Evolutionary conservation across 2,329 filamentous ascomycete genomes (phyloP).

Genomic region (Aspergillus phoenicis): DNA sequence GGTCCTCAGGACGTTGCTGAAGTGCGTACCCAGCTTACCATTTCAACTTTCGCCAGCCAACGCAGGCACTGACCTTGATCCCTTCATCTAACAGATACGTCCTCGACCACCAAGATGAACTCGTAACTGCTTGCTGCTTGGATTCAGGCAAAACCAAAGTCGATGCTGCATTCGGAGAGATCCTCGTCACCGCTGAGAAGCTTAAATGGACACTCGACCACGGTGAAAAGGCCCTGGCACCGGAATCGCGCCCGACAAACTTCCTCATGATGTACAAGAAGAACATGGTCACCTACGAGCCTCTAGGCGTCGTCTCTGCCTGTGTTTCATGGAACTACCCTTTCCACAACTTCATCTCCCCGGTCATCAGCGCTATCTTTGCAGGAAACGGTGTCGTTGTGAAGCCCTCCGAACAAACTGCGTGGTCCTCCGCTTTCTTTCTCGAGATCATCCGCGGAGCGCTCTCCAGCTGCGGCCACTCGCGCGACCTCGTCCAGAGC

Average conservation of each 20-base stretch:
- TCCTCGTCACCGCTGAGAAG: slow-evolving; percentile 91
- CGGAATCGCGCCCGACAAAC: slow-evolving; percentile 78
- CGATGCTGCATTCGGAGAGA: slow-evolving; percentile 91
- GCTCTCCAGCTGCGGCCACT: slow-evolving; percentile 78
- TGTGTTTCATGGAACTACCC: slow-evolving; percentile 97
- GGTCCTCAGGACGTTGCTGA: slow-evolving; percentile 79
- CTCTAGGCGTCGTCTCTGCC: slow-evolving; percentile 87
- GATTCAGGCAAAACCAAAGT: slow-evolving; percentile 97
- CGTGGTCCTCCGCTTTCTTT: slow-evolving; percentile 88
- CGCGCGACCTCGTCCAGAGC: slow-evolving; percentile 78
- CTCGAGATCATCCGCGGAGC: slow-evolving; percentile 75
- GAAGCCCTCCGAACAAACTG: slow-evolving; percentile 93
- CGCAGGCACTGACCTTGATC: neutral
- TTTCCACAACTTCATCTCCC: slow-evolving; percentile 92
- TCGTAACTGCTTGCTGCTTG: slow-evolving; percentile 81
- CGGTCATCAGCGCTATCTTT: slow-evolving; percentile 87
- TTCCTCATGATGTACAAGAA: slow-evolving; percentile 94
- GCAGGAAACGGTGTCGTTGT: slow-evolving; percentile 88
- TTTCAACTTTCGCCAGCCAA: neutral
- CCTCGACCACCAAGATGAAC: slow-evolving; percentile 83
- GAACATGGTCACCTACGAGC: slow-evolving; percentile 88
- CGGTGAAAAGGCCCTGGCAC: slow-evolving; percentile 76
- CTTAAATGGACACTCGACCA: slow-evolving; percentile 91
- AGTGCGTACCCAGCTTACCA: slow-evolving; percentile 41
- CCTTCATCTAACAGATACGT: slow-evolving; percentile 58